Evolutionary conservation across 148 eudicot species (phyloP), one percentile per base, ranked within the genome.

Genomic region (Oxyria digyna): DNA sequence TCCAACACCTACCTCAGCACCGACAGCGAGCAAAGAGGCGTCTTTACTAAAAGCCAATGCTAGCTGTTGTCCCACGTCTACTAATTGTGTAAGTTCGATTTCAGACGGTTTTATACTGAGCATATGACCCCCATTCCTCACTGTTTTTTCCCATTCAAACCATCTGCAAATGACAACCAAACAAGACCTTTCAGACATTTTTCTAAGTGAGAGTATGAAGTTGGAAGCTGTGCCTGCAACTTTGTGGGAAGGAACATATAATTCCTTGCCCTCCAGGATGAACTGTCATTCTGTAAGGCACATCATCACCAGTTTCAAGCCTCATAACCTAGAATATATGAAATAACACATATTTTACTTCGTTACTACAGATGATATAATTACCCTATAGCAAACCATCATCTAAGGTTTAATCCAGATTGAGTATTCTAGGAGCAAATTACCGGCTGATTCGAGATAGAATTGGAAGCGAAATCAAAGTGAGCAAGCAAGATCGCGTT

Each of bases 261-360:
- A 91, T 24, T 63, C 94, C 91, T 40, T 92, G 96, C 69, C 89
- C 96, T 35, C 76, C 78, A 38, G 97, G 97, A 76, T 92, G 96
- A 72, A 89, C 89, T 33, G 96, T 85, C 84, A 92, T 89, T 77
- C 97, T 77, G 74, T 92, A 92, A 8, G 97, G 97, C 77, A 92
- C 57, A 69, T 89, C 97, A 77, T 69, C 74, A 59, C 78, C 91
- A 70, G 91, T 85, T 76, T 76, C 84, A 62, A 85, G 81, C 69
- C 48, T 82, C 18, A 67, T 71, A n/a, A 89, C 88, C 42, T 40
- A 40, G 42, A 40, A 40, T 40, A 40, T 11, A 40, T 40, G 42
- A 40, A 40, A 40, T 8, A 40, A 40, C 10, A 40, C 10, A 40
- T 40, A 6, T 11, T 40, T 40, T 6, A 40, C 37, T 2, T 33